These are phyloP conservation scores for Dryas drummondii DNA, from an alignment of 306 rosid genomes.

Conservation along the genomic window DNA sequence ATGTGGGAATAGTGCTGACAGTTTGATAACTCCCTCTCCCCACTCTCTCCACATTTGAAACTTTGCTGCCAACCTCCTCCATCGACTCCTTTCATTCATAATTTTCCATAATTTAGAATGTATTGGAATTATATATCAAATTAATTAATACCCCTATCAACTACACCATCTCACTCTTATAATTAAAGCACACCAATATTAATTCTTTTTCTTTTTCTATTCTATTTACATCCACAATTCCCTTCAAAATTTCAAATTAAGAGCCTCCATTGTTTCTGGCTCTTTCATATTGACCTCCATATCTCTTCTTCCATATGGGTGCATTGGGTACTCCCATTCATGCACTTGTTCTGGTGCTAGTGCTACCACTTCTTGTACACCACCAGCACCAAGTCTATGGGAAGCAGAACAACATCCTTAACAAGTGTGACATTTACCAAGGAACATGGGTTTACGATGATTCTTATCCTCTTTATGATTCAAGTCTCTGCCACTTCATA, in stretches of 20 bases:
- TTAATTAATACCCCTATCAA: not conserved
- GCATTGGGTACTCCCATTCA: not conserved
- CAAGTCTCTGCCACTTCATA: conserved; percentile 29
- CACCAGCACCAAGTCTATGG: conserved; percentile 1
- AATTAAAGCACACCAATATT: too few relatives aligned
- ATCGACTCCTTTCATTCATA: not conserved
- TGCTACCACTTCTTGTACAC: not conserved
- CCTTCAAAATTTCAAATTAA: not conserved
- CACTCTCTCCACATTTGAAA: conserved; percentile 4
- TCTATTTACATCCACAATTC: not conserved
- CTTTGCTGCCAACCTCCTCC: not conserved
- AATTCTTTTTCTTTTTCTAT: not conserved
- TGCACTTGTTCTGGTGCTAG: not conserved
- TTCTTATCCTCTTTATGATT: conserved; percentile 42
- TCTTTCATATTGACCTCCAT: not conserved
- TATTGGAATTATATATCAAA: not conserved
- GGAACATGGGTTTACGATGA: conserved; percentile 45
- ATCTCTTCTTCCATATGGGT: conserved; percentile 11
- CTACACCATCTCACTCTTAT: not conserved
- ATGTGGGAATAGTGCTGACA: not conserved
- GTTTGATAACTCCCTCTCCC: conserved; percentile 9
- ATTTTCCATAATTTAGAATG: not conserved
- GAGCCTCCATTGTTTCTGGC: not conserved
- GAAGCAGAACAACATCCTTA: conserved; percentile 10
- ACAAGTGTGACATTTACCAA: conserved; percentile 10